Evolutionary conservation across 1,139 yeast genomes (phyloP).

Genomic region (Diutina pseudorugosa): DNA sequence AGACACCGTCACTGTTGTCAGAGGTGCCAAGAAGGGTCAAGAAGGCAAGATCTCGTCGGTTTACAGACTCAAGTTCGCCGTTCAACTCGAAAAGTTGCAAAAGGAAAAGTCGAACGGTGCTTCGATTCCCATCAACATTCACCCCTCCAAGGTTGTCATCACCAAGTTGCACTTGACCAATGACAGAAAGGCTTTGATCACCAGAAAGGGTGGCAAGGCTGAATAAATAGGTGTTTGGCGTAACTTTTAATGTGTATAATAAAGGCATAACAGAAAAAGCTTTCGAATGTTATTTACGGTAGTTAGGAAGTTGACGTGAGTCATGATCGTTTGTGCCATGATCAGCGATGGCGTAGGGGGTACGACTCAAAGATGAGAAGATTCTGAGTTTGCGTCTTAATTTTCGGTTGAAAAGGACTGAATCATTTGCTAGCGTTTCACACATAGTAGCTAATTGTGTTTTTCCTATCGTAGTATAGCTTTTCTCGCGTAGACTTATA

Average conservation of each 20-base stretch:
- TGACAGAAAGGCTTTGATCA: constrained; percentile 97
- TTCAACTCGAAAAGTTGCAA: constrained; percentile 95
- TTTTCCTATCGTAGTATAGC: not conserved
- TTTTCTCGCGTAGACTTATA: not conserved
- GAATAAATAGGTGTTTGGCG: constrained; percentile 11
- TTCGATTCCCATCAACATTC: constrained; percentile 92
- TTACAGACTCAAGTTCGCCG: constrained; percentile 96
- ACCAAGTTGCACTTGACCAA: constrained; percentile 97
- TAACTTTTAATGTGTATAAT: constrained; percentile 2
- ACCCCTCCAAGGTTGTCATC: constrained; percentile 98
- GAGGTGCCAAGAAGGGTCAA: constrained; percentile 99
- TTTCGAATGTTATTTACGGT: not conserved
- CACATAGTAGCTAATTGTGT: too few relatives aligned
- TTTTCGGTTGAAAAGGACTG: too few relatives aligned
- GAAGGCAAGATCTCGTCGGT: constrained; percentile 98
- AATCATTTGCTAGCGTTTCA: too few relatives aligned
- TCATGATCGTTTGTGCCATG: too few relatives aligned
- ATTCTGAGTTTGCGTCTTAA: too few relatives aligned
- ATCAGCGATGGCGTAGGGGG: too few relatives aligned
- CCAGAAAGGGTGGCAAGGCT: constrained; percentile 72
- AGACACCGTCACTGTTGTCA: constrained; percentile 89
- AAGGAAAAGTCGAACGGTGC: constrained; percentile 99
- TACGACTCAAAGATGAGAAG: too few relatives aligned
- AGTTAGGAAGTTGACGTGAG: not conserved
- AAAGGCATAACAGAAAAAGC: not conserved